Base-by-base conservation (phyloP, 306 rosid genomes). In the Inga oerstediana region DNA sequence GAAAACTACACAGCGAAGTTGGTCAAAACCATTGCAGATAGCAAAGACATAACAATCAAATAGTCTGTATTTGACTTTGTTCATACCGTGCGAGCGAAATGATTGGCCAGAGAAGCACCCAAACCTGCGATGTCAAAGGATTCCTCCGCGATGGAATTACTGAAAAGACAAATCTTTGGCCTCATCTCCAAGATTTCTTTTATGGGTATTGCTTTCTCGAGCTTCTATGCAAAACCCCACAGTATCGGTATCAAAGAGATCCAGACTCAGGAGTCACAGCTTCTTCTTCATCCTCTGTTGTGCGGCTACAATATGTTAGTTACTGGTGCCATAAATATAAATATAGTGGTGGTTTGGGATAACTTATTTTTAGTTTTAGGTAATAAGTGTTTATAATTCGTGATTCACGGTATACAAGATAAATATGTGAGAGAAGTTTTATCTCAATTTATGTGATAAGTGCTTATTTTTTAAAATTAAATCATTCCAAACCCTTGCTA, bases 91-190 rank as follows among this genome's bases (percentile, higher is more conserved):
- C 98, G 95, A 82, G 85, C 78, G 88, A 92, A 95, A 82, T 90
- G 94, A 86, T 91, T 74, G 69, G 95, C 91, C 9, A 95, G 93
- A 79, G 95, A 83, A 77, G 97, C 94, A 75, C 98, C 98, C 98
- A 98, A 95, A 76, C 98, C 98, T 7, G 90, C 98, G 61, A 76
- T 45, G 4, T 34, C 66, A 49, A 89, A 95, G 49, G 98, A 93
- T 17, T 69, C 87, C 81, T 95, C 92, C 0, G 98, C 93, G 88
- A 93, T 93, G 7, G 98, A 95, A 72, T 95, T 98, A 76, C 98
- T 98, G 35, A 91, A 92, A 39, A 95, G 98, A 83, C 81, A 91
- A 44, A 95, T 80, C 89, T 85, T 90, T 32, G 95, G 94, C 85
- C 98, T 88, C 87, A 88, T 91, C 80, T 85, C 68, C 4, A 24